Base-by-base conservation (phyloP, 768 basidiomycete genomes). In the Rubroboletus satanas region DNA sequence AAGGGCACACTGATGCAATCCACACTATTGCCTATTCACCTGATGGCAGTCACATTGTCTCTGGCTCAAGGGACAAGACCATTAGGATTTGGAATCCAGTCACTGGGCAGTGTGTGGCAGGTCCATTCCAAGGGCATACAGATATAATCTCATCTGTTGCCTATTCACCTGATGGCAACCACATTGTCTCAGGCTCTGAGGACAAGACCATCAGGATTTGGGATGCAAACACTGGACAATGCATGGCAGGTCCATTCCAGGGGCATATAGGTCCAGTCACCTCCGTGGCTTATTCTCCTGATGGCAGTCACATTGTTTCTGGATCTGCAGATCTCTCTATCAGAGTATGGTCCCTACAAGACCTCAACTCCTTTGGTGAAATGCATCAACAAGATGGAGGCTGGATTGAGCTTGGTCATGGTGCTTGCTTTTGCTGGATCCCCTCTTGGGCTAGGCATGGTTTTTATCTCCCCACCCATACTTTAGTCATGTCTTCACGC, bases 51-150 rank as follows among this genome's bases (percentile, higher is more conserved):
- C 41, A 51, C 2, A 47, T 74, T 36, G 60, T 57, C 32, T 67
- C 69, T 51, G 66, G 66, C 10, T 67, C 66, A 7, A 1, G 31
- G 6, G 68, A 72, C 51, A 59, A 51, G 37, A 65, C 60, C 0
- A 39, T 71, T 10, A 64, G 61, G 42, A 8, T 67, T 12, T 68
- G 66, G 66, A 29, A 60, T 46, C 12, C 45, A 35, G 6, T 1
- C 26, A 53, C 56, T 58, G 52, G 67, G 18, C 45, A 57, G 23
- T 51, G 57, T 57, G 15, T 68, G 42, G 56, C 36, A 52, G 63
- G 58, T 51, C 62, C 62, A 46, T 44, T 63, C 17, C 26, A 59
- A 9, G 64, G 63, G 11, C 64, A 71, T 29, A 57, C 54, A 61
- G 51, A 54, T 29, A 0, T 1, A 4, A n/a, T 63, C 12, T 21